These are phyloP conservation scores for Acer saccharum DNA, from an alignment of 345 rosid species.

Conservation along the genomic window DNA sequence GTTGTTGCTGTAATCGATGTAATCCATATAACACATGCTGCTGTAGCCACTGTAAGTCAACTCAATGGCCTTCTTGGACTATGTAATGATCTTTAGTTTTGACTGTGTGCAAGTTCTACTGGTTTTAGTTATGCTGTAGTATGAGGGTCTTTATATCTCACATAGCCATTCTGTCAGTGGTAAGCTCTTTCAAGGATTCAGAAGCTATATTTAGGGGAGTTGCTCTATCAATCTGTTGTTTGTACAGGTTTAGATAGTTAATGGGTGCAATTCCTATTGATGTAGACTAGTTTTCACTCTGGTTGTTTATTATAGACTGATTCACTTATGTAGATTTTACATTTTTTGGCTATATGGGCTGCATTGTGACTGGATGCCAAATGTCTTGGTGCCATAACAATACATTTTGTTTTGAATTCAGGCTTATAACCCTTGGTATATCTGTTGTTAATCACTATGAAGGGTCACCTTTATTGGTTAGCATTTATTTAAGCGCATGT, in stretches of 20 bases:
- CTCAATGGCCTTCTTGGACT: constrained; percentile 12
- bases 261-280: background rate
- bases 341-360: background rate
- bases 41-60: constrained; percentile 85
- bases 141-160: background rate
- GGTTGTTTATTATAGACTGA: background rate
- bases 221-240: background rate
- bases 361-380: constrained; percentile 1
- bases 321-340: background rate
- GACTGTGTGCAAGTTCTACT: constrained; percentile 3
- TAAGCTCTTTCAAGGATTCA: background rate
- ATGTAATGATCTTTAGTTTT: background rate
- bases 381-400: background rate
- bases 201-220: background rate
- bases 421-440: background rate
- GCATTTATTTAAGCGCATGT: background rate
- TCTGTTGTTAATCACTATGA: background rate
- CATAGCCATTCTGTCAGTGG: background rate
- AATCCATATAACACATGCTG: constrained; percentile 90
- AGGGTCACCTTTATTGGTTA: background rate
- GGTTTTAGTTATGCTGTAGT: constrained; percentile 18
- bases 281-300: background rate
- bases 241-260: background rate
- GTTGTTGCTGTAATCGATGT: constrained; percentile 86
- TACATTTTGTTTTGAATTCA: background rate